Evolutionary conservation across 352 stramenopile genomes (phyloP), one percentile per base, ranked within the genome.

Genomic region (Blastocystis sp.): DNA sequence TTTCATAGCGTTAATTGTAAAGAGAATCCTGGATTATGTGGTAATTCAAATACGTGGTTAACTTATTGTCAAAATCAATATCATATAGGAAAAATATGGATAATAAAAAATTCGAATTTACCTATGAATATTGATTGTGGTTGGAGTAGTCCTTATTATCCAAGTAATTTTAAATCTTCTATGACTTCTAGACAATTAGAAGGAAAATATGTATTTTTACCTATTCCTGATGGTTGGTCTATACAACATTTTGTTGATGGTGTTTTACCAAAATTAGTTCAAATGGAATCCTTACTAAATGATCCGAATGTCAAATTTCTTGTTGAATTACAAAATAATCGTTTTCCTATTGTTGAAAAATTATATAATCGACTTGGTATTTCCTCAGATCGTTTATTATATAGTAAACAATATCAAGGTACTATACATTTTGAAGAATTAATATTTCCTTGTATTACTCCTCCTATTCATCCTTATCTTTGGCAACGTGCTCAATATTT

Each of bases 381-480:
- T 19, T n/a, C 34, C 16, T 27, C 28, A 21, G n/a, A 47, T 6
- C 52, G 36, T 39, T 39, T 39, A 39, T 39, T 39, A 39, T 18
- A 39, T 16, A 18, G 34, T n/a, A 39, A 39, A 39, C 34, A 1
- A 39, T 39, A n/a, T 18, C 18, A 16, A n/a, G 39, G n/a, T 18
- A 9, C 21, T 33, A 62, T 62, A 16, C n/a, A 19, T 4, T 39
- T 42, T 10, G 18, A 62, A 10, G 24, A 30, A 1, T 31, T 62
- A 1, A 19, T 62, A 23, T 27, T 62, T 2, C 3, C 52, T 0
- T 62, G 52, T 27, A 30, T 54, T 11, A 62, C 52, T 18, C 52
- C 52, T 10, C 52, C 52, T n/a, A 39, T 62, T 1, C 52, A 62
- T 41, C 52, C 52, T 2, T 62, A 62, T 52, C 19, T 62, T 13